Conservation (phyloP, 2,329 filamentous ascomycete species). For the Exophiala dermatitidis region DNA sequence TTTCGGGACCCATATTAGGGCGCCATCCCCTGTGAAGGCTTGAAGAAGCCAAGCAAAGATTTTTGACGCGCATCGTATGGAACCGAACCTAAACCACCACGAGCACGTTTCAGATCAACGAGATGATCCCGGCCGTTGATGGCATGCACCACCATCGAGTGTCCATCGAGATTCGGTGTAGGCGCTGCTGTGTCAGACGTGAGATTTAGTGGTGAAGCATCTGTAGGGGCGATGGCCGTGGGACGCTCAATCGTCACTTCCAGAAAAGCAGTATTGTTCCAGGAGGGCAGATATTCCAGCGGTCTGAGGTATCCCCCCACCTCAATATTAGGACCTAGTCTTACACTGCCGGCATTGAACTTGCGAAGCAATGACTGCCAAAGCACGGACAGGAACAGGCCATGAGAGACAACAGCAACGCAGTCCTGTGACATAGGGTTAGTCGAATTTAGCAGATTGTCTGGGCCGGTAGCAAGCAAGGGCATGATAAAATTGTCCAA, state of each 20-base stretch:
- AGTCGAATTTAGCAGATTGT: slow-evolving; percentile 31
- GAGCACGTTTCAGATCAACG: slow-evolving; percentile 64
- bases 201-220: background rate
- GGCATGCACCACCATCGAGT: slow-evolving; percentile 48
- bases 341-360: slow-evolving; percentile 44
- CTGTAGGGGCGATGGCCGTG: background rate
- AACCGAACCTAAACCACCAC: slow-evolving; percentile 74
- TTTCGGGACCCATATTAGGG: background rate
- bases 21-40: slow-evolving; percentile 33
- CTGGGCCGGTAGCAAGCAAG: slow-evolving; percentile 38
- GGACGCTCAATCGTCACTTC: slow-evolving; percentile 33
- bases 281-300: slow-evolving; percentile 51
- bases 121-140: slow-evolving; percentile 70
- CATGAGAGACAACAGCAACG: slow-evolving; percentile 71
- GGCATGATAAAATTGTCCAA: slow-evolving; percentile 58
- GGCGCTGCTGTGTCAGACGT: background rate
- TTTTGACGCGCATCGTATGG: slow-evolving; percentile 68
- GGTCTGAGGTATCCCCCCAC: slow-evolving; percentile 32
- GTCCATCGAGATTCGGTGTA: slow-evolving; percentile 27
- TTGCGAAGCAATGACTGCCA: slow-evolving; percentile 56
- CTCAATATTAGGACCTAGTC: slow-evolving; percentile 39
- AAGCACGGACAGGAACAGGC: slow-evolving; percentile 66
- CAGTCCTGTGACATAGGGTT: slow-evolving; percentile 2
- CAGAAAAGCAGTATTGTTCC: slow-evolving; percentile 61
- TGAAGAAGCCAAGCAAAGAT: slow-evolving; percentile 72